These are phyloP conservation scores for Vaccinium corymbosum DNA, from an alignment of 148 eudicot genomes.

Conservation along the genomic window DNA sequence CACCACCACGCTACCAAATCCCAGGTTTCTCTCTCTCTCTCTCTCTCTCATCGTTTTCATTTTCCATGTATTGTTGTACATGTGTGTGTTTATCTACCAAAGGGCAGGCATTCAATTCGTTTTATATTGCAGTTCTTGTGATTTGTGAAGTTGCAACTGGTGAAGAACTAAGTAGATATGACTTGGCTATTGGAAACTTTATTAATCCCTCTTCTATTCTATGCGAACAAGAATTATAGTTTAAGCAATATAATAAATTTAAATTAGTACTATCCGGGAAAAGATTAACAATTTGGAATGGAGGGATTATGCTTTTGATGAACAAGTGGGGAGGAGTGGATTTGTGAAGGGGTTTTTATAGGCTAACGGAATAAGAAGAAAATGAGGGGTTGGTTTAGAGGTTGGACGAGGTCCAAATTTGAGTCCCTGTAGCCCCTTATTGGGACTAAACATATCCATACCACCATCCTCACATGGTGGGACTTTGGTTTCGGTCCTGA, in stretches of 20 bases:
- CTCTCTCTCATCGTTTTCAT: not conserved
- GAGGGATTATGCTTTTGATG: not conserved
- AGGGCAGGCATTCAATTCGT: not conserved
- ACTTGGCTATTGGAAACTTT: not conserved
- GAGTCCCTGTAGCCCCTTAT: too few species aligned
- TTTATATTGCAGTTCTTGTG: not conserved
- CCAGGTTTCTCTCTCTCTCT: conserved; percentile 41
- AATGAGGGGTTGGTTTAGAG: not conserved
- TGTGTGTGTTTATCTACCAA: not conserved
- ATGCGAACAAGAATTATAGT: too few species aligned
- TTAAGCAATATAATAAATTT: too few species aligned
- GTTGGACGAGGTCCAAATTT: too few species aligned
- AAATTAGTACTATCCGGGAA: too few species aligned
- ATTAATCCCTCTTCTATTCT: not conserved
- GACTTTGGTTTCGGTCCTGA: too few species aligned
- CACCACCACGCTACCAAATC: conserved; percentile 63
- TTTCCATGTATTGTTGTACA: not conserved
- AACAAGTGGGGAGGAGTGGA: not conserved
- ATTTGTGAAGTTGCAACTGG: not conserved
- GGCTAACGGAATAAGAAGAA: not conserved
- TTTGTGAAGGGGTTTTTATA: not conserved
- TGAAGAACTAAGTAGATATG: not conserved
- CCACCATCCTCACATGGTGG: too few species aligned
- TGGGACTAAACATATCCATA: too few species aligned
- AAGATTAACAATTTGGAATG: not conserved